Evolutionary conservation across 192 early-diverging fungal genomes (phyloP).

Genomic region (Coemansia sp.): DNA sequence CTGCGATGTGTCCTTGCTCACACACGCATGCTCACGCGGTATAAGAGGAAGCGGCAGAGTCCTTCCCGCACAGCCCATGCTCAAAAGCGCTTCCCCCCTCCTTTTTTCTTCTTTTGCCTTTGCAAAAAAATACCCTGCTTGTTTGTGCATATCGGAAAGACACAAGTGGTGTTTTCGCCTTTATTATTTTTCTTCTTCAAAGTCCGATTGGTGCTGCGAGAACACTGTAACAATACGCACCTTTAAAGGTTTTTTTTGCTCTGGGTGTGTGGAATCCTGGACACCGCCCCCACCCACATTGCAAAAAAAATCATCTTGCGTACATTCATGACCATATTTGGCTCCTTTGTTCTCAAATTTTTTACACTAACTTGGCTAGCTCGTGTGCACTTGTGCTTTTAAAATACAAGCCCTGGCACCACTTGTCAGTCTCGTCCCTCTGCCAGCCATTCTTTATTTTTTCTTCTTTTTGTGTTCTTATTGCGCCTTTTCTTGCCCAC

Average conservation of each 20-base stretch:
- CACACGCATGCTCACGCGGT: no score
- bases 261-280: neutral
- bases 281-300: neutral
- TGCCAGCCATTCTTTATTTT: conserved; percentile 7
- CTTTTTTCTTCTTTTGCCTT: neutral
- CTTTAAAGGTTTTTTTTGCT: neutral
- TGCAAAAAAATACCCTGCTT: neutral
- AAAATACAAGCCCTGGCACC: neutral
- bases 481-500: conserved; percentile 1
- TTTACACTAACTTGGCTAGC: neutral
- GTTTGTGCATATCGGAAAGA: neutral
- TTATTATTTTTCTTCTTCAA: neutral
- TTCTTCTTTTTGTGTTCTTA: conserved; percentile 7
- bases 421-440: neutral
- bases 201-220: neutral
- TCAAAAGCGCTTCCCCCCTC: neutral
- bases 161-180: neutral
- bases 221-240: neutral
- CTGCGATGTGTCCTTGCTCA: no score
- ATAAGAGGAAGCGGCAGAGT: neutral
- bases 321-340: neutral
- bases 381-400: conserved; percentile 1
- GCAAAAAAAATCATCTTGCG: no score
- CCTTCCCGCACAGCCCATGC: neutral
- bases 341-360: neutral